Evolutionary conservation across 1,284 basidiomycete genomes (phyloP).

Genomic region (Puccinia triticina): DNA sequence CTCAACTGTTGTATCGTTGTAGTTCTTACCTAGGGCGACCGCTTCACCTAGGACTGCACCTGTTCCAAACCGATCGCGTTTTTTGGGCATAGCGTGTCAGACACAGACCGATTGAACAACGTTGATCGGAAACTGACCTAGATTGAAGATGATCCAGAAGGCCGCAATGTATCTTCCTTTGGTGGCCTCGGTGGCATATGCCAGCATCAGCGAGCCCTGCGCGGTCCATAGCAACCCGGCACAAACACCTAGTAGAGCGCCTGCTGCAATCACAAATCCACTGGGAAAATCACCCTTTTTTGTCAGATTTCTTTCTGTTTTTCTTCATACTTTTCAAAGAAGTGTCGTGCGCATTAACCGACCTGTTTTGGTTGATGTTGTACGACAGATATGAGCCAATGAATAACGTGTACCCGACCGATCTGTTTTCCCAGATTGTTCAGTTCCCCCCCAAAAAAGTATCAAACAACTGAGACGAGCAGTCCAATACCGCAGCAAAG

Average conservation of each 20-base stretch:
- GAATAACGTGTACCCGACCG: conserved; percentile 65
- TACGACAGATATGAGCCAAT: conserved; percentile 69
- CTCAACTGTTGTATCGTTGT: conserved; percentile 41
- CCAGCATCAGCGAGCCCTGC: conserved; percentile 79
- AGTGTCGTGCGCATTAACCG: conserved; percentile 55
- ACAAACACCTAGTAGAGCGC: conserved; percentile 78
- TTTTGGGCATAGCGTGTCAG: background rate
- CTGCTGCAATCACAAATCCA: conserved; percentile 68
- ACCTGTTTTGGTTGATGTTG: conserved; percentile 59
- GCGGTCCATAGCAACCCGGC: conserved; percentile 70
- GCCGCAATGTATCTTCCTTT: conserved; percentile 78
- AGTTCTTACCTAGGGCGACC: conserved; percentile 34
- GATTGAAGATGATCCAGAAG: conserved; percentile 68
- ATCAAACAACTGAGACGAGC: background rate
- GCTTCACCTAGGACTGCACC: conserved; percentile 51
- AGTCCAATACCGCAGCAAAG: too few relatives aligned
- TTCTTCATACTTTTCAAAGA: too few relatives aligned
- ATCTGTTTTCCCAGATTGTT: background rate
- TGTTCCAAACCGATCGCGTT: background rate
- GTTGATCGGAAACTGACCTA: conserved; percentile 15
- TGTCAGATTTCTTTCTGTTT: background rate
- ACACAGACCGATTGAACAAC: background rate
- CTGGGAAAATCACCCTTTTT: conserved; percentile 36
- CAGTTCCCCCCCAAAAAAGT: background rate
- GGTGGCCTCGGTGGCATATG: conserved; percentile 71